These are phyloP conservation scores for Leucocoprinus sp. DNA, from an alignment of 768 basidiomycete species.

Conservation along the genomic window DNA sequence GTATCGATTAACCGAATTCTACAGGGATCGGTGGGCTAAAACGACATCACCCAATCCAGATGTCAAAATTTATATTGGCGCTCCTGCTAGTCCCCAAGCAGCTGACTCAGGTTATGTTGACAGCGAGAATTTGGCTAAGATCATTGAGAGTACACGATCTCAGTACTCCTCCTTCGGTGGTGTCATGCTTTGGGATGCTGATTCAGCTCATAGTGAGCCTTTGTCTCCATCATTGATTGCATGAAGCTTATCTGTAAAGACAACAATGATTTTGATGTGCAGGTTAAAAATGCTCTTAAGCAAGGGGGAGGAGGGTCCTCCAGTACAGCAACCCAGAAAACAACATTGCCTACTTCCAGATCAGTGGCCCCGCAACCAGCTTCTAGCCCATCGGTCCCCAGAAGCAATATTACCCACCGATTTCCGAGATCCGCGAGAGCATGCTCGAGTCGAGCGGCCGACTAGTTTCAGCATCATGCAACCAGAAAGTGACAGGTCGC, in stretches of 20 bases:
- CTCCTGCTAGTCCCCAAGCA: constrained; percentile 42
- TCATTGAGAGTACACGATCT: constrained; percentile 36
- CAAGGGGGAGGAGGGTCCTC: constrained; percentile 17
- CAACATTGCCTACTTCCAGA: not conserved
- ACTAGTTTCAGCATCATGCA: constrained; percentile 13
- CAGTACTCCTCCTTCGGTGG: constrained; percentile 54
- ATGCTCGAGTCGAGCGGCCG: constrained; percentile 26
- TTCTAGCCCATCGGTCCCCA: no score
- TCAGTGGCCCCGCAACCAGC: no score
- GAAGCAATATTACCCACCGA: constrained; percentile 13
- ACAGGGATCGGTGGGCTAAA: constrained; percentile 57
- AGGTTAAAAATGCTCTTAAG: constrained; percentile 47
- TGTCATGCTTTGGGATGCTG: constrained; percentile 41
- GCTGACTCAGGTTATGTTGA: constrained; percentile 48
- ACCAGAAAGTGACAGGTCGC: constrained; percentile 7
- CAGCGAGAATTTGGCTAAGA: constrained; percentile 31
- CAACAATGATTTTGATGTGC: constrained; percentile 51
- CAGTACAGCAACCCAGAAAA: constrained; percentile 1
- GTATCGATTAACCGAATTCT: not conserved
- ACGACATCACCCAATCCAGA: constrained; percentile 46
- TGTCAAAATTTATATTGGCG: constrained; percentile 55
- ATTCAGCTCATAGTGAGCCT: constrained; percentile 32
- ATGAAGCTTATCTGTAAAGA: constrained; percentile 23
- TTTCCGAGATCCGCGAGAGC: constrained; percentile 24
- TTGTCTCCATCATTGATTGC: not conserved